Conservation (phyloP, 495 filamentous ascomycete species). For the Xylaria flabelliformis region DNA sequence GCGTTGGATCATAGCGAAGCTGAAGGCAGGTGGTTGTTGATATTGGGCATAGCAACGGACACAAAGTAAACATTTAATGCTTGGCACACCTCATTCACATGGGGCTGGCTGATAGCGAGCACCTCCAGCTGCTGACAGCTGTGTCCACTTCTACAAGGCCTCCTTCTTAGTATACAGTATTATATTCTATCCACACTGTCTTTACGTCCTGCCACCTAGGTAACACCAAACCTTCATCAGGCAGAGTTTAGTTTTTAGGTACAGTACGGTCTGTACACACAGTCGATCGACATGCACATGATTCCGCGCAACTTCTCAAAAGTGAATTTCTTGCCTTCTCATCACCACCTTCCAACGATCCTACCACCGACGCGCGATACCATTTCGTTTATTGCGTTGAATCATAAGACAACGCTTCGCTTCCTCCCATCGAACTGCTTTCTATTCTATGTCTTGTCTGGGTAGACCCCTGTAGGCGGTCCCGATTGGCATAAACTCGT, state of each 20-base stretch:
- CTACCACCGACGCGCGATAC: neutral
- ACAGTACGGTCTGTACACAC: too few relatives aligned
- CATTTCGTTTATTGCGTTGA: neutral
- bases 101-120: neutral
- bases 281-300: neutral
- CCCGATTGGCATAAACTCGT: conserved; percentile 1
- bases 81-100: conserved; percentile 29
- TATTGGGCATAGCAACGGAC: conserved; percentile 28
- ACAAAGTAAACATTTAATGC: conserved; percentile 23
- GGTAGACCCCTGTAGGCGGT: neutral
- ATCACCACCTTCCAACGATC: neutral
- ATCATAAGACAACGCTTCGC: conserved; percentile 4
- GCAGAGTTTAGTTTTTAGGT: neutral
- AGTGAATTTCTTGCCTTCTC: neutral
- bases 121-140: neutral
- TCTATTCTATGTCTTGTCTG: neutral
- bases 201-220: too few relatives aligned
- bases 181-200: neutral
- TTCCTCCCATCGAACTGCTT: neutral
- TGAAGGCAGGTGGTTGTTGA: conserved; percentile 23
- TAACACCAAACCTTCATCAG: neutral
- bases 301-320: neutral
- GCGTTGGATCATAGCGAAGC: neutral
- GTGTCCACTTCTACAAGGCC: too few relatives aligned
- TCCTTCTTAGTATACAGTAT: neutral